Percentiles rank a stretch among this genome's conserved stretches.
Evolutionary conservation across 129 eudicot genomes (phyloP).

Genomic region (Erigeron canadensis): DNA sequence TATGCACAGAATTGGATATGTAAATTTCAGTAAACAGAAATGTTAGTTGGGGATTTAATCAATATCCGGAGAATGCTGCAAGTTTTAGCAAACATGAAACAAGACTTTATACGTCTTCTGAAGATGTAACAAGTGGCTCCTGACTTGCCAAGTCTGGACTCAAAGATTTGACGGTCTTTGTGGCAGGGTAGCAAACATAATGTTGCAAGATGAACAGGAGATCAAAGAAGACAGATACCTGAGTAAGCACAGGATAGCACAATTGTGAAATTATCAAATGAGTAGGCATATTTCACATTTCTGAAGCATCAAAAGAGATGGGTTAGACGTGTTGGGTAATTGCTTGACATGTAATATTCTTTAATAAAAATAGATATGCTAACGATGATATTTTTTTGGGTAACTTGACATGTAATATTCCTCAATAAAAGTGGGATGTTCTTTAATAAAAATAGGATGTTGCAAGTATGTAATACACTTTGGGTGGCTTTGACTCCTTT

Average conservation of each 20-base stretch:
- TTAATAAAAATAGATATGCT: too few relatives aligned
- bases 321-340: neutral
- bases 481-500: neutral
- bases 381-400: too few relatives aligned
- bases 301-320: neutral
- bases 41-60: neutral
- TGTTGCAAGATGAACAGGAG: constrained; percentile 84
- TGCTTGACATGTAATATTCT: neutral
- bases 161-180: constrained; percentile 27
- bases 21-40: constrained; percentile 7
- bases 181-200: constrained; percentile 68
- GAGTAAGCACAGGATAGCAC: constrained; percentile 15
- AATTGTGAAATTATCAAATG: neutral
- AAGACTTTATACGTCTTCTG: constrained; percentile 28
- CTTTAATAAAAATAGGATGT: constrained; percentile 11
- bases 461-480: neutral
- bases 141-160: constrained; percentile 44
- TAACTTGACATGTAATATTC: neutral
- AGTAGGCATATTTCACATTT: neutral
- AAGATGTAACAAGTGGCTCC: constrained; percentile 61
- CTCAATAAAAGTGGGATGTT: neutral
- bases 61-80: neutral
- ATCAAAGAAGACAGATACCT: constrained; percentile 94
- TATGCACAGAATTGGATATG: constrained; percentile 18
- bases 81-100: neutral